Conservation (phyloP, 257 asterid genomes). For the Penstemon newberryi region DNA sequence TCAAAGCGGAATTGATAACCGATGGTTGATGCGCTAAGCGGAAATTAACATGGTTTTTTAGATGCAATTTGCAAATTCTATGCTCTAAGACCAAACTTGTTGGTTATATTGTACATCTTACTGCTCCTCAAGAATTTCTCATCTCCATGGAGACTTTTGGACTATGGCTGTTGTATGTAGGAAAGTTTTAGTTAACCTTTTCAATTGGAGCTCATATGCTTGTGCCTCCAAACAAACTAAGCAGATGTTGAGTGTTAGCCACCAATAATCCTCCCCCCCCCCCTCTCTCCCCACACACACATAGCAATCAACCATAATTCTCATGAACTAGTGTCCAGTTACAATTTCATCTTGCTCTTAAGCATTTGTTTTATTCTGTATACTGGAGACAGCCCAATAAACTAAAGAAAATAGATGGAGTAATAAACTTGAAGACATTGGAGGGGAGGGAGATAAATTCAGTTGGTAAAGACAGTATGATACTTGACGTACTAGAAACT, state of each 20-base stretch:
- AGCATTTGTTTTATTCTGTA: too few relatives aligned
- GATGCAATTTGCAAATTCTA: slow-evolving; percentile 4
- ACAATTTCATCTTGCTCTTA: too few relatives aligned
- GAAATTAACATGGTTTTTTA: background rate
- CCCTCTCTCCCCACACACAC: too few relatives aligned
- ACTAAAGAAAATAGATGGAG: too few relatives aligned
- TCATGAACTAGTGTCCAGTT: too few relatives aligned
- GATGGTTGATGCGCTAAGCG: background rate
- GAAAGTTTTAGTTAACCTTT: background rate
- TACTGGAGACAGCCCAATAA: too few relatives aligned
- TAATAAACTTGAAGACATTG: background rate
- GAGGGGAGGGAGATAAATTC: background rate
- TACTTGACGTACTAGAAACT: background rate
- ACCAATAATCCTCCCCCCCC: too few relatives aligned
- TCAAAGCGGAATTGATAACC: background rate
- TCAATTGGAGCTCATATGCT: background rate
- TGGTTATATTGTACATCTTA: background rate
- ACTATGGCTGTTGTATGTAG: background rate
- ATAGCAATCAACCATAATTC: too few relatives aligned
- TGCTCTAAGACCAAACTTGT: background rate
- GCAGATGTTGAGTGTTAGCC: too few relatives aligned
- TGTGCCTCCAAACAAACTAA: too few relatives aligned
- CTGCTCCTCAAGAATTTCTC: background rate
- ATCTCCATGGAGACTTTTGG: background rate
- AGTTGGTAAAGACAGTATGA: background rate